Conservation (phyloP, 2,329 filamentous ascomycete species). For the Rutstroemia sp. region DNA sequence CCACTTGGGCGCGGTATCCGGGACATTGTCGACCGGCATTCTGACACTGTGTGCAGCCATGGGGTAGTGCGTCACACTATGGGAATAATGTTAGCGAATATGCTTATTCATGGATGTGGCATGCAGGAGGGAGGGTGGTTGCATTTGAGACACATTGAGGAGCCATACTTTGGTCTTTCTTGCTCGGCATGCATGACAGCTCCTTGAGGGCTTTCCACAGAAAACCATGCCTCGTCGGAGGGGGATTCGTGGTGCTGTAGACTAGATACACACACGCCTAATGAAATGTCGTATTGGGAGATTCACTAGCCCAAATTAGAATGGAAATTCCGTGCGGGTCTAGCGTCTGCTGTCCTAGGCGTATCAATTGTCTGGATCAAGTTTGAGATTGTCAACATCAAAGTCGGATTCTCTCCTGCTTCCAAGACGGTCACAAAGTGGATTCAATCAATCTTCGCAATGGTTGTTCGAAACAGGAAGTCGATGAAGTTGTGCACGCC, state of each 20-base stretch:
- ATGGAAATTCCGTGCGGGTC: too few relatives aligned
- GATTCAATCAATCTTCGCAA: neutral
- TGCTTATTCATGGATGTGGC: neutral
- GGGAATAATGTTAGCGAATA: neutral
- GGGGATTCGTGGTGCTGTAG: too few relatives aligned
- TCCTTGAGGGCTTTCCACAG: constrained; percentile 50
- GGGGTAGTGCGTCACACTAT: constrained; percentile 46
- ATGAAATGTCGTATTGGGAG: too few relatives aligned
- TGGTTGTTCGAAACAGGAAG: neutral
- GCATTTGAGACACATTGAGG: neutral
- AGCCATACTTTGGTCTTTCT: constrained; percentile 45
- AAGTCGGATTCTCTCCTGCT: too few relatives aligned
- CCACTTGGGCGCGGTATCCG: constrained; percentile 47
- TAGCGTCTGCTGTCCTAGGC: too few relatives aligned
- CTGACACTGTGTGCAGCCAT: constrained; percentile 47
- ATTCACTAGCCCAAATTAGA: too few relatives aligned
- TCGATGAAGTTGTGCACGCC: neutral
- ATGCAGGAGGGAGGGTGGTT: neutral
- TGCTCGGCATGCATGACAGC: constrained; percentile 47
- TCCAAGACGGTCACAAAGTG: neutral
- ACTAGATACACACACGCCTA: too few relatives aligned
- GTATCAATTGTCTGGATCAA: too few relatives aligned
- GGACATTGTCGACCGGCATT: constrained; percentile 45
- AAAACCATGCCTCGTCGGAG: constrained; percentile 40
- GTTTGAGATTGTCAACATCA: too few relatives aligned